Percentiles rank a stretch among this genome's conserved stretches.
Conservation (phyloP, 2,329 filamentous ascomycete genomes). For the Aspergillus costaricaensis region DNA sequence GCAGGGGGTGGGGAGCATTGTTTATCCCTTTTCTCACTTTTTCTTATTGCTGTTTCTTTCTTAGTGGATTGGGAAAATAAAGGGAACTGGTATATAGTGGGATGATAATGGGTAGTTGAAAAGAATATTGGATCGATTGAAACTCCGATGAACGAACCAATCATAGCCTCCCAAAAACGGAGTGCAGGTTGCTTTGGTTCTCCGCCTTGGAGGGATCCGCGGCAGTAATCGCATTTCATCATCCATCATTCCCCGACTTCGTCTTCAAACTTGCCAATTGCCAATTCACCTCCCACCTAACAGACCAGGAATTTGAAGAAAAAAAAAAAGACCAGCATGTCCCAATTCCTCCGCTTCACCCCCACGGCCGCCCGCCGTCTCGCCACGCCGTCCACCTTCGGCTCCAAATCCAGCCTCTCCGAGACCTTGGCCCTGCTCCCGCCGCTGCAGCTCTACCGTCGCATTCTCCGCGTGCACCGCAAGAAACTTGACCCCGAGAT, state of each 20-base stretch:
- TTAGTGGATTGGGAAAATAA: neutral
- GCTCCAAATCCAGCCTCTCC: slow-evolving; percentile 45
- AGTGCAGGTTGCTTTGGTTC: neutral
- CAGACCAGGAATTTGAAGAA: slow-evolving; percentile 3
- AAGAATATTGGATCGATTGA: neutral
- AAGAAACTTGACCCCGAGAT: slow-evolving; percentile 71
- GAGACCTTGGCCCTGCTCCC: slow-evolving; percentile 71
- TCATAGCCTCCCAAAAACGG: neutral
- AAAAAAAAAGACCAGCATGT: slow-evolving; percentile 43
- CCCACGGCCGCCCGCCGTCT: slow-evolving; percentile 27
- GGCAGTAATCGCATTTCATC: neutral
- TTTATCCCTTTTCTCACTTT: neutral
- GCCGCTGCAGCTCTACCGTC: slow-evolving; percentile 84
- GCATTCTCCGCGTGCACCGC: slow-evolving; percentile 82
- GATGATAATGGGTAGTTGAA: too few species aligned
- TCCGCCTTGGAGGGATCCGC: slow-evolving; percentile 10
- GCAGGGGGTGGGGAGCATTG: slow-evolving; percentile 87
- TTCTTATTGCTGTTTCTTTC: neutral
- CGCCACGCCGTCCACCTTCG: slow-evolving; percentile 43
- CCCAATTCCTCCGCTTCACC: slow-evolving; percentile 31
- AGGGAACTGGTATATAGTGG: neutral
- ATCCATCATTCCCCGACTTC: neutral
- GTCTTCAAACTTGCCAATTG: neutral
- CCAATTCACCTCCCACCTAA: neutral
- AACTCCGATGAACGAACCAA: neutral